Percentiles rank a stretch among this genome's conserved stretches.
Conservation (phyloP, 192 early-diverging fungal species). For the Thoreauomyces humboldtii region DNA sequence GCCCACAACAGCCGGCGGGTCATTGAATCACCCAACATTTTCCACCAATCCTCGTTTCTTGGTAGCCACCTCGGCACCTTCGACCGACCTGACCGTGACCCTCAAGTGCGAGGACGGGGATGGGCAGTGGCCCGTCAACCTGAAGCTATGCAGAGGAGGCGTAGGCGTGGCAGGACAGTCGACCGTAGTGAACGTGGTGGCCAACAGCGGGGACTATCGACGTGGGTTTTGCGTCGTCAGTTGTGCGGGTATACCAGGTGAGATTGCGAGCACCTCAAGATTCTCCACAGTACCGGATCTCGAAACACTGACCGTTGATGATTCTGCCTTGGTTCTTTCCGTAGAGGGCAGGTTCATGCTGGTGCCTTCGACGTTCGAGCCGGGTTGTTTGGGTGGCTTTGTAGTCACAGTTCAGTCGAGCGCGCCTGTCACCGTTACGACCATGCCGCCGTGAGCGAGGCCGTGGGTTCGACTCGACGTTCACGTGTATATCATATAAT, state of each 20-base stretch:
- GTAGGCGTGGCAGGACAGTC: slow-evolving; percentile 49
- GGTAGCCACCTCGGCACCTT: slow-evolving; percentile 45
- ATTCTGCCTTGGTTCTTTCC: background rate
- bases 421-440: too few relatives aligned
- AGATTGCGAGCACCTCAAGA: background rate
- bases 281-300: background rate
- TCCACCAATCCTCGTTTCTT: slow-evolving; percentile 79
- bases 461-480: too few relatives aligned
- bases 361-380: slow-evolving; percentile 75
- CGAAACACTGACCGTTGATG: too few relatives aligned
- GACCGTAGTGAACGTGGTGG: slow-evolving; percentile 59
- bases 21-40: slow-evolving; percentile 64
- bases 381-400: slow-evolving; percentile 66
- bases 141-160: slow-evolving; percentile 69
- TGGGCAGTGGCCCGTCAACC: slow-evolving; percentile 62
- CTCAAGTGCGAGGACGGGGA: too few relatives aligned
- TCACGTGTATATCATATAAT: too few relatives aligned
- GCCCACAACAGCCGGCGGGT: slow-evolving; percentile 73
- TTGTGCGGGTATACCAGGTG: slow-evolving; percentile 56
- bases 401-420: slow-evolving; percentile 67
- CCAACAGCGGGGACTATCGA: slow-evolving; percentile 72
- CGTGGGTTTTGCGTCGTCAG: slow-evolving; percentile 73
- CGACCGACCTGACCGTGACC: slow-evolving; percentile 52
- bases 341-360: slow-evolving; percentile 76
- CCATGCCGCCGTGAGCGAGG: too few relatives aligned